phyloP scores from a whole-genome alignment of 352 stramenopile species.

The Pythium vanterpoolii region DNA sequence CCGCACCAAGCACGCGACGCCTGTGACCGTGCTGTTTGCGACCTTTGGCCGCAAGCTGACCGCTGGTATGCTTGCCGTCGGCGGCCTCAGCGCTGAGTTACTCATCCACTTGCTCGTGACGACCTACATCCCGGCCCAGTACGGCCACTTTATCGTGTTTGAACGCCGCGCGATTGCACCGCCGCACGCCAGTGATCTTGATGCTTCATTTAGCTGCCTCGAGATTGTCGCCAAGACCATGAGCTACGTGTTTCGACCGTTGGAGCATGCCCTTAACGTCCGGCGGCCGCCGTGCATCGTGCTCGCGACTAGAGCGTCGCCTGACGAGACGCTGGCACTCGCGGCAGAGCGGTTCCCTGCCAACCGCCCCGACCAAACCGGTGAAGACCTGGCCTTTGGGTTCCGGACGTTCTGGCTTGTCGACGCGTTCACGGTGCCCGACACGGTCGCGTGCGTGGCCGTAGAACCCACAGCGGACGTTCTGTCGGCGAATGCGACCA shows the following conservation, averaged over 20 bases:
- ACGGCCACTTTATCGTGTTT: conserved; percentile 89
- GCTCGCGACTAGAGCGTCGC: conserved; percentile 36
- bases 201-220: conserved; percentile 44
- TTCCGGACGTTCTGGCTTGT: conserved; percentile 89
- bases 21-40: conserved; percentile 87
- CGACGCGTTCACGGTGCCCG: conserved; percentile 40
- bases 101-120: conserved; percentile 91
- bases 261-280: conserved; percentile 89
- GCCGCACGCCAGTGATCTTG: conserved; percentile 38
- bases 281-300: conserved; percentile 83
- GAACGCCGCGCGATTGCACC: conserved; percentile 65
- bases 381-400: conserved; percentile 80
- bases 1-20: conserved; percentile 76
- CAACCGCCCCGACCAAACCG: conserved; percentile 91
- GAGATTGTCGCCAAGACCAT: conserved; percentile 38
- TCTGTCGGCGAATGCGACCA: conserved; percentile 78
- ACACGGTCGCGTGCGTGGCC: conserved; percentile 44
- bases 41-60: conserved; percentile 86
- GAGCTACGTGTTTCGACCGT: conserved; percentile 59
- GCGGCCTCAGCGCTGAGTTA: conserved; percentile 80
- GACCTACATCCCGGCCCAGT: conserved; percentile 91
- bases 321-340: conserved; percentile 21
- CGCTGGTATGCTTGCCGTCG: conserved; percentile 76
- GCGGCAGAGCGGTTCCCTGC: conserved; percentile 37
- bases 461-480: conserved; percentile 82